Evolutionary conservation across 306 rosid genomes (phyloP).

Genomic region (Chamaecrista fasciculata): DNA sequence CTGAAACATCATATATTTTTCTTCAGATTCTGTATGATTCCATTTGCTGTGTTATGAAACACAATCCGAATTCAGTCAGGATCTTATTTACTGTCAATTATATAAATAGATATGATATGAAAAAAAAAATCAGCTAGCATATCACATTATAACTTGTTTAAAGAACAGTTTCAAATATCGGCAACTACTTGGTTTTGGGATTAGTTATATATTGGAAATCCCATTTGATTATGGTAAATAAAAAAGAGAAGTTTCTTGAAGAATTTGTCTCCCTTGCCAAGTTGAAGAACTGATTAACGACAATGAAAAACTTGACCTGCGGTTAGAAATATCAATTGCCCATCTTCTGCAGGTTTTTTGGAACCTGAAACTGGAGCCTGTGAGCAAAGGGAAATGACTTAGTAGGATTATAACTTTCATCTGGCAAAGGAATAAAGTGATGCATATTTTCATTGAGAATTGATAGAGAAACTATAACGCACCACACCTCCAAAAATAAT

Average conservation of each 20-base stretch:
- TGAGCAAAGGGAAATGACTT: constrained; percentile 21
- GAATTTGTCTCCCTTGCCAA: constrained; percentile 16
- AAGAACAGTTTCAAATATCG: constrained; percentile 17
- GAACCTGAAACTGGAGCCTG: constrained; percentile 99
- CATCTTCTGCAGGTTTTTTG: constrained; percentile 97
- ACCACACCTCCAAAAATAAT: constrained; percentile 74
- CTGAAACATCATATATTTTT: constrained; percentile 52
- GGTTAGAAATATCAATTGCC: constrained; percentile 89
- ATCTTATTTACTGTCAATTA: constrained; percentile 5
- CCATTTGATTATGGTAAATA: neutral
- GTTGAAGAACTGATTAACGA: constrained; percentile 7
- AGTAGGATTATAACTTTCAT: constrained; percentile 24
- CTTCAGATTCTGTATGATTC: constrained; percentile 37
- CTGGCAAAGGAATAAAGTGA: neutral
- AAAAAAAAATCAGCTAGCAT: neutral
- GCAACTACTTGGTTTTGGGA: constrained; percentile 11
- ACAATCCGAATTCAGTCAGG: constrained; percentile 3
- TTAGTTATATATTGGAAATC: neutral
- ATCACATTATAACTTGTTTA: neutral
- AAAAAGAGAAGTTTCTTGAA: neutral
- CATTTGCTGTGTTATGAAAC: constrained; percentile 14
- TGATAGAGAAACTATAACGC: constrained; percentile 2
- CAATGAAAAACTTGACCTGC: constrained; percentile 54
- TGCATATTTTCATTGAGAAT: constrained; percentile 17
- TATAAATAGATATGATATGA: constrained; percentile 2